phyloP scores from a whole-genome alignment of 2,329 filamentous ascomycete genomes.

The Penicillium aurantiogriseum region DNA sequence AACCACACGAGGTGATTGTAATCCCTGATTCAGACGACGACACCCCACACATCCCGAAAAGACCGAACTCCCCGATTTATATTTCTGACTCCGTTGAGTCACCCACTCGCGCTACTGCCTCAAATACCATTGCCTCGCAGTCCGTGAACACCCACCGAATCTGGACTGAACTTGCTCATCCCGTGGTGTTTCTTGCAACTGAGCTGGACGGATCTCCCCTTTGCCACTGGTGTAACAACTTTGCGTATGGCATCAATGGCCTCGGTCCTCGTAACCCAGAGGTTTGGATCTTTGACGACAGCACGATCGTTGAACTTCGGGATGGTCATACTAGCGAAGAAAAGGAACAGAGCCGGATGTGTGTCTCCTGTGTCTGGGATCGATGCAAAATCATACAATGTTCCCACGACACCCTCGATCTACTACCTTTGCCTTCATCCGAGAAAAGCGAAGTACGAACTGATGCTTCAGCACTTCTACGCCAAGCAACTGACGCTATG shows the following conservation, averaged over 20 bases:
- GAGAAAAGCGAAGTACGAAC: constrained; percentile 19
- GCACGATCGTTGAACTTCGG: constrained; percentile 39
- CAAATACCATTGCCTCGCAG: neutral
- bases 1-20: neutral
- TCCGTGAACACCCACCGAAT: constrained; percentile 22
- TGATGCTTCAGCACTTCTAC: constrained; percentile 27
- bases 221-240: constrained; percentile 45
- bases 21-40: neutral
- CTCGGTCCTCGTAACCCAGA: constrained; percentile 34
- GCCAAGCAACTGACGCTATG: neutral
- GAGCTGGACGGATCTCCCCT: constrained; percentile 18
- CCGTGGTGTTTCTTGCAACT: constrained; percentile 38
- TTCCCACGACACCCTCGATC: constrained; percentile 29
- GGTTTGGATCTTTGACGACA: constrained; percentile 31
- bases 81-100: neutral
- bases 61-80: neutral
- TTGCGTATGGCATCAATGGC: constrained; percentile 43
- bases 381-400: constrained; percentile 40
- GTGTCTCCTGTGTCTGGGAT: constrained; percentile 36
- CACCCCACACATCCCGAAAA: neutral
- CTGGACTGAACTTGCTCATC: constrained; percentile 41
- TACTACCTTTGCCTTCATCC: constrained; percentile 20
- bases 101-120: neutral
- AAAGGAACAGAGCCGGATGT: constrained; percentile 39
- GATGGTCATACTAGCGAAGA: constrained; percentile 38